A percentile compares a stretch with the other conserved stretches of the same genome.
Evolutionary conservation across 345 rosid species (phyloP).

Genomic region (Camelina neglecta): DNA sequence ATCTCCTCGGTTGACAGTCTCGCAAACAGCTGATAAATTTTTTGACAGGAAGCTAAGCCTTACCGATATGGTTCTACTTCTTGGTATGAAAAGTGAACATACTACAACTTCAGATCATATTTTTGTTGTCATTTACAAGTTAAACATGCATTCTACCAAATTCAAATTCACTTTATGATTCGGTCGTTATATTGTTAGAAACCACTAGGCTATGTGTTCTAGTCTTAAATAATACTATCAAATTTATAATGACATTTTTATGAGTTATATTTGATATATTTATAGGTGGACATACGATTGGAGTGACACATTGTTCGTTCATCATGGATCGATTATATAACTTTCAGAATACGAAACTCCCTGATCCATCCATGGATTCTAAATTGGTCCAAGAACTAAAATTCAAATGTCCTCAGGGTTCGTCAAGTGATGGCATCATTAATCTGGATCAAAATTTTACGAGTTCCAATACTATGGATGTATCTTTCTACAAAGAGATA

Average conservation of each 20-base stretch:
- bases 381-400: slow-evolving; percentile 35
- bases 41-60: slow-evolving; percentile 45
- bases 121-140: neutral
- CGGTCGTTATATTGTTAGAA: neutral
- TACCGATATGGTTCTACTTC: slow-evolving; percentile 61
- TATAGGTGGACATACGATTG: slow-evolving; percentile 63
- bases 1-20: slow-evolving; percentile 29
- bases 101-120: neutral
- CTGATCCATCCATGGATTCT: slow-evolving; percentile 53
- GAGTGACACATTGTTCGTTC: slow-evolving; percentile 55
- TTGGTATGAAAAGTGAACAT: slow-evolving; percentile 47
- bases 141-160: neutral
- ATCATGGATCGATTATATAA: slow-evolving; percentile 50
- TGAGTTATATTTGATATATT: neutral
- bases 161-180: neutral
- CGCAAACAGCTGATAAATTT: slow-evolving; percentile 38
- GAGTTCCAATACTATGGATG: slow-evolving; percentile 53
- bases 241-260: neutral
- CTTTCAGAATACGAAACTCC: slow-evolving; percentile 40
- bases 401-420: slow-evolving; percentile 43
- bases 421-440: slow-evolving; percentile 35
- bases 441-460: slow-evolving; percentile 54
- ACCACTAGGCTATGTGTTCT: neutral
- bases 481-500: slow-evolving; percentile 58
- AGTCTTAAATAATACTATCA: neutral